These are phyloP conservation scores for Aspergillus kassunensis DNA, from an alignment of 495 filamentous ascomycete species.

Conservation along the genomic window DNA sequence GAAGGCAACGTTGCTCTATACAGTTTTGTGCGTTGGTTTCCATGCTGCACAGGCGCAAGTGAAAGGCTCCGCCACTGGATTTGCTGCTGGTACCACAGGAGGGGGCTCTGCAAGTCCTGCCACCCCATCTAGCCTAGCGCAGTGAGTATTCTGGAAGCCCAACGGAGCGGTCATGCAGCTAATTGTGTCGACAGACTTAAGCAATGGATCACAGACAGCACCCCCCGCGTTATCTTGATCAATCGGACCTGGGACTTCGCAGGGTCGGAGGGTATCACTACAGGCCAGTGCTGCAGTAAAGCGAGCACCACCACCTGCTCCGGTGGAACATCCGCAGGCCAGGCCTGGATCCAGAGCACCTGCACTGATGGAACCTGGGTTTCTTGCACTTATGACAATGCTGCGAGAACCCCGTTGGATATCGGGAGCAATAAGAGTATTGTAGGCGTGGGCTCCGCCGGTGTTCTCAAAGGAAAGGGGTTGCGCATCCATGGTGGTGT, in stretches of 20 bases:
- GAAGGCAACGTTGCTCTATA: too few species aligned
- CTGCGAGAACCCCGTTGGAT: constrained; percentile 11
- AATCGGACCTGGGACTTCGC: constrained; percentile 26
- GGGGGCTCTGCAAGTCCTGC: constrained; percentile 13
- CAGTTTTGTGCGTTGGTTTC: too few species aligned
- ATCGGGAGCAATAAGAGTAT: constrained; percentile 31
- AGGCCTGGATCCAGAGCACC: constrained; percentile 13
- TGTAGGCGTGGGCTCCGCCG: constrained; percentile 22
- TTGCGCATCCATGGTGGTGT: constrained; percentile 16
- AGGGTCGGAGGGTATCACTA: constrained; percentile 25
- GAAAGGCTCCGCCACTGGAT: constrained; percentile 11
- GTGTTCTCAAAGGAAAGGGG: constrained; percentile 20
- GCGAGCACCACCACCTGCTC: constrained; percentile 12
- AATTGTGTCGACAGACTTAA: too few species aligned
- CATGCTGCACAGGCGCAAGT: too few species aligned
- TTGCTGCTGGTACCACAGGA: constrained; percentile 16
- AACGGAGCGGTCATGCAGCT: too few species aligned
- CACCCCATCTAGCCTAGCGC: constrained; percentile 9
- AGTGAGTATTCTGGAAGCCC: constrained; percentile 8
- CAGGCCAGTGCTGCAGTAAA: constrained; percentile 15
- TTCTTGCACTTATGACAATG: constrained; percentile 21
- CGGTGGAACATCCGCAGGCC: constrained; percentile 10
- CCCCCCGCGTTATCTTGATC: constrained; percentile 39
- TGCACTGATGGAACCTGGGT: constrained; percentile 14
- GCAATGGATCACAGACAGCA: constrained; percentile 30